These are phyloP conservation scores for Podaxis carcinomalis DNA, from an alignment of 768 basidiomycete species.

Conservation along the genomic window DNA sequence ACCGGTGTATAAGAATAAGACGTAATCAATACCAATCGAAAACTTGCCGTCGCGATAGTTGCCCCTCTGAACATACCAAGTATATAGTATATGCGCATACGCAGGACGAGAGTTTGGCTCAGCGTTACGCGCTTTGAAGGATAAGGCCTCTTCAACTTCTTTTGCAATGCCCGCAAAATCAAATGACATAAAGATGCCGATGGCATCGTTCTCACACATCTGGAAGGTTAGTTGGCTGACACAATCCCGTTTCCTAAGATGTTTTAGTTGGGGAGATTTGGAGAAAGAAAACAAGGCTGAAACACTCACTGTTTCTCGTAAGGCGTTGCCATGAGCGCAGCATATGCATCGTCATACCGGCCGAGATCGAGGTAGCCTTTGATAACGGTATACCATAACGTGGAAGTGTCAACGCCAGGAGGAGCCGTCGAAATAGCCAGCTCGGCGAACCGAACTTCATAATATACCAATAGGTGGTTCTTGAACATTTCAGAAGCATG, in stretches of 20 bases:
- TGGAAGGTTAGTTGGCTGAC: constrained; percentile 79
- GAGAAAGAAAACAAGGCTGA: constrained; percentile 4
- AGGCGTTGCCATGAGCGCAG: constrained; percentile 67
- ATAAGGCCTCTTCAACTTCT: constrained; percentile 83
- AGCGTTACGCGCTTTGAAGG: constrained; percentile 91
- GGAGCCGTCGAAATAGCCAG: constrained; percentile 74
- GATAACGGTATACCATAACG: constrained; percentile 80
- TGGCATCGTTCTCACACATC: constrained; percentile 89
- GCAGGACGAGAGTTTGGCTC: constrained; percentile 83
- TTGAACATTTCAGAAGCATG: constrained; percentile 78
- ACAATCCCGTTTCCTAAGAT: constrained; percentile 71
- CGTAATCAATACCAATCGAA: constrained; percentile 4
- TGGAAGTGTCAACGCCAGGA: constrained; percentile 46
- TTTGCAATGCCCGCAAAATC: constrained; percentile 82
- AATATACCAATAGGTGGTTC: constrained; percentile 42
- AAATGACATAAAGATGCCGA: constrained; percentile 72
- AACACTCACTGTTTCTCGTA: constrained; percentile 72
- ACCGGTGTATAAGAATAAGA: constrained; percentile 7
- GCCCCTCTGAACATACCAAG: constrained; percentile 84
- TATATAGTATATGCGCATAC: constrained; percentile 90
- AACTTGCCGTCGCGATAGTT: constrained; percentile 88
- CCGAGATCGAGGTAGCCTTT: constrained; percentile 70
- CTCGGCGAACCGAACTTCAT: constrained; percentile 73
- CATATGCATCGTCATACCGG: constrained; percentile 86
- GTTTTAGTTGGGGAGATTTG: constrained; percentile 9